Conservation (phyloP, 306 rosid species). For the Lathyrus tuberosus region DNA sequence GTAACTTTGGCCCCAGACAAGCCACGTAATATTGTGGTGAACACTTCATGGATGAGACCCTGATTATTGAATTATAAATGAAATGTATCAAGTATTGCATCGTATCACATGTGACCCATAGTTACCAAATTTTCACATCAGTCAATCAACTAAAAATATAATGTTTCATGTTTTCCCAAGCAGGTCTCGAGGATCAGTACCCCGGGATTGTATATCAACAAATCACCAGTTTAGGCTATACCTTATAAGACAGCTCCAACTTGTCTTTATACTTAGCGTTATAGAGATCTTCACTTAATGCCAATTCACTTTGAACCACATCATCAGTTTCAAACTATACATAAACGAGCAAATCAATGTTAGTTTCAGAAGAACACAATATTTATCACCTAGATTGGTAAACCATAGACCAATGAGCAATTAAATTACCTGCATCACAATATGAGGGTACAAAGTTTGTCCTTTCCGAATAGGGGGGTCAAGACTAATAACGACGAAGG, state of each 20-base stretch:
- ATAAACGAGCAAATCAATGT: conserved; percentile 27
- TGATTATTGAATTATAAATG: conserved; percentile 43
- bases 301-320: conserved; percentile 73
- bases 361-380: conserved; percentile 17
- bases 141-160: conserved; percentile 14
- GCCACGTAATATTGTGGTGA: conserved; percentile 89
- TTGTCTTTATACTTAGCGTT: conserved; percentile 89
- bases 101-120: neutral
- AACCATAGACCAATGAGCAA: conserved; percentile 33
- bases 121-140: conserved; percentile 19
- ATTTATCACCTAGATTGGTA: conserved; percentile 26
- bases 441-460: conserved; percentile 97
- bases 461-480: conserved; percentile 99
- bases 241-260: conserved; percentile 91
- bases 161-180: conserved; percentile 17
- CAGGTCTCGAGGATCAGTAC: conserved; percentile 15
- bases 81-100: conserved; percentile 32
- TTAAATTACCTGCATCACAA: conserved; percentile 94
- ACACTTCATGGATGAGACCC: conserved; percentile 98
- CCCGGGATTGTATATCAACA: neutral
- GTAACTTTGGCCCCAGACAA: conserved; percentile 91
- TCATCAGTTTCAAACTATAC: conserved; percentile 85
- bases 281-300: conserved; percentile 73
- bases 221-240: conserved; percentile 29
- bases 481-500: conserved; percentile 87